Conservation (phyloP, 2,329 filamentous ascomycete genomes). For the Talaromyces atroroseus region DNA sequence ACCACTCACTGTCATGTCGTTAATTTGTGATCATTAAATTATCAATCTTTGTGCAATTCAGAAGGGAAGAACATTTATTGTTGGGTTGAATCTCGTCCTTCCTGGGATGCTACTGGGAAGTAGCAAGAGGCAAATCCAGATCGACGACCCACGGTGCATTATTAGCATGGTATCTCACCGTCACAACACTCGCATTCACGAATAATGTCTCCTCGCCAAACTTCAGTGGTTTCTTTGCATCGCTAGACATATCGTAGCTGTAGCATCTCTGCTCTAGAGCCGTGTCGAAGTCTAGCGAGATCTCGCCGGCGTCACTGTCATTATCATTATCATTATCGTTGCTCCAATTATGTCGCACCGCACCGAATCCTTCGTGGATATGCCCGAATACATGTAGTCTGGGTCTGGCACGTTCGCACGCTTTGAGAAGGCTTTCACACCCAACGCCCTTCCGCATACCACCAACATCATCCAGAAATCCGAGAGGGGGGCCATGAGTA, state of each 20-base stretch:
- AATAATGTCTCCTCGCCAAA: constrained; percentile 51
- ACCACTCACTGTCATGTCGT: not conserved
- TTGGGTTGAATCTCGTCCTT: no score
- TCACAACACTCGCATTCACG: constrained; percentile 55
- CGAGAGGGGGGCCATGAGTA: constrained; percentile 56
- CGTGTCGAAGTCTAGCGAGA: constrained; percentile 23
- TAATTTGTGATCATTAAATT: not conserved
- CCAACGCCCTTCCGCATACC: constrained; percentile 40
- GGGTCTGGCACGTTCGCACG: constrained; percentile 47
- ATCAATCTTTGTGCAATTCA: not conserved
- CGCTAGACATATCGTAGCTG: constrained; percentile 30
- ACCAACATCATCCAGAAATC: constrained; percentile 44
- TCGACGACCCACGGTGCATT: constrained; percentile 55
- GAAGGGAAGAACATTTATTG: not conserved
- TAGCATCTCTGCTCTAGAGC: constrained; percentile 28
- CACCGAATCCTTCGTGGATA: constrained; percentile 54
- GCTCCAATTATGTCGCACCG: constrained; percentile 28
- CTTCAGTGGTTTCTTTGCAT: constrained; percentile 26
- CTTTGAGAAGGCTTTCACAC: constrained; percentile 50
- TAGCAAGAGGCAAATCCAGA: constrained; percentile 40
- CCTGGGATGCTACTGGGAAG: not conserved
- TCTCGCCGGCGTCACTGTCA: constrained; percentile 7
- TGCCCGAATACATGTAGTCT: constrained; percentile 58
- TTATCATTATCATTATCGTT: not conserved
- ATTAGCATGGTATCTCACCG: constrained; percentile 41